A percentile compares a stretch with the other conserved stretches of the same genome.
Evolutionary conservation across 164 flowering plant species (phyloP).

Genomic region (Euptelea pleiosperma): DNA sequence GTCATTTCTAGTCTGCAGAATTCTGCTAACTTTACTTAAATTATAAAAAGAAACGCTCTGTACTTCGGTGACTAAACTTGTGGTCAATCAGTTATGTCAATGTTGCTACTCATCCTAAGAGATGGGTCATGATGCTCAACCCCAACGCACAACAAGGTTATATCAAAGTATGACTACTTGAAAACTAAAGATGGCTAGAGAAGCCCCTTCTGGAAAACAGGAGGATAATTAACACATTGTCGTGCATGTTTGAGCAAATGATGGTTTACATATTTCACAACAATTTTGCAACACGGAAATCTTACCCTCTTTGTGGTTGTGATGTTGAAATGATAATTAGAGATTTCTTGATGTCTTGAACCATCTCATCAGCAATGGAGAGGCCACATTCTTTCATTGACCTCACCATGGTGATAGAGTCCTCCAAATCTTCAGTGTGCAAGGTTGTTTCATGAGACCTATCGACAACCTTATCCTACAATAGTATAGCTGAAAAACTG

Average conservation of each 20-base stretch:
- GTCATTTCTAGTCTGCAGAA: no score
- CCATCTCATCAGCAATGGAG: slow-evolving; percentile 67
- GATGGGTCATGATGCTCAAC: no score
- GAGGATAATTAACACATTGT: not conserved
- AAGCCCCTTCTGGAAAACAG: not conserved
- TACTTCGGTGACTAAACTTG: no score
- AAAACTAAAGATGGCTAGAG: no score
- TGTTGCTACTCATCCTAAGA: slow-evolving; percentile 1
- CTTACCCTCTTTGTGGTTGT: slow-evolving; percentile 54
- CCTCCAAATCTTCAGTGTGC: slow-evolving; percentile 77
- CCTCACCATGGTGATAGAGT: slow-evolving; percentile 58
- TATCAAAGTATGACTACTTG: no score
- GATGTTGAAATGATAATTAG: slow-evolving; percentile 50
- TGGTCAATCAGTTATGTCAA: no score
- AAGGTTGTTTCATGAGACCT: slow-evolving; percentile 55
- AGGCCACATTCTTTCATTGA: slow-evolving; percentile 82
- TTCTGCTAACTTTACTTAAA: no score
- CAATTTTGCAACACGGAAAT: not conserved
- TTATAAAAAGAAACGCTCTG: no score
- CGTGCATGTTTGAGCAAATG: no score
- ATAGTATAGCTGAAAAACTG: not conserved
- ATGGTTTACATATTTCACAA: not conserved
- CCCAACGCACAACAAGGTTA: no score
- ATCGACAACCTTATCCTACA: slow-evolving; percentile 37
- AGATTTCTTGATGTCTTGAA: slow-evolving; percentile 61